These are phyloP conservation scores for Backusella mclennaniae DNA, from an alignment of 192 early-diverging fungal genomes.

Conservation along the genomic window DNA sequence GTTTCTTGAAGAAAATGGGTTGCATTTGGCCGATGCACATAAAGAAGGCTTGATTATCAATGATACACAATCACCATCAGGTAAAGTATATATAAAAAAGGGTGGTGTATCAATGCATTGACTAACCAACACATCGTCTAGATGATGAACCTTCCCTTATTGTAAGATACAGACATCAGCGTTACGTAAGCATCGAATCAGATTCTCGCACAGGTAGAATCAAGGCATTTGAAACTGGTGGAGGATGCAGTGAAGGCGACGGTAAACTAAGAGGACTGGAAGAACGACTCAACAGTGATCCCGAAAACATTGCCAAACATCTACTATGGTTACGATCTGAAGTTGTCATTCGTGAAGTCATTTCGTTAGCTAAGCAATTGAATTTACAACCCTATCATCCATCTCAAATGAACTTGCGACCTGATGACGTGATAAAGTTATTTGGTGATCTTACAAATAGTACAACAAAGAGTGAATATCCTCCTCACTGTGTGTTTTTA, in stretches of 20 bases:
- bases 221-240: constrained; percentile 43
- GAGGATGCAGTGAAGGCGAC: constrained; percentile 45
- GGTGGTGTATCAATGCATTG: background rate
- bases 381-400: constrained; percentile 31
- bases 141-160: constrained; percentile 21
- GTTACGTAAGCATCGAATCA: constrained; percentile 46
- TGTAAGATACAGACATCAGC: constrained; percentile 43
- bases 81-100: constrained; percentile 15
- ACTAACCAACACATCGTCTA: background rate
- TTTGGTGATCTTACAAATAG: constrained; percentile 21
- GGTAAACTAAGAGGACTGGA: constrained; percentile 40
- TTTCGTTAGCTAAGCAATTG: constrained; percentile 39
- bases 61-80: constrained; percentile 10
- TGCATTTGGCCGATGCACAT: constrained; percentile 23
- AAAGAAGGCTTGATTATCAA: constrained; percentile 11
- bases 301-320: constrained; percentile 29
- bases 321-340: constrained; percentile 36
- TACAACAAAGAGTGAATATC: constrained; percentile 14
- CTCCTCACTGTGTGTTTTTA: constrained; percentile 34
- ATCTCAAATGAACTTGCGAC: constrained; percentile 26
- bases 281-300: constrained; percentile 32
- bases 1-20: constrained; percentile 29
- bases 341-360: constrained; percentile 34
- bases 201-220: constrained; percentile 49
- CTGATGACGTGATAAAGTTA: constrained; percentile 30